A percentile compares a stretch with the other conserved stretches of the same genome.
phyloP scores from a whole-genome alignment of 1,284 basidiomycete species.

The Cryptococcus depauperatus region DNA sequence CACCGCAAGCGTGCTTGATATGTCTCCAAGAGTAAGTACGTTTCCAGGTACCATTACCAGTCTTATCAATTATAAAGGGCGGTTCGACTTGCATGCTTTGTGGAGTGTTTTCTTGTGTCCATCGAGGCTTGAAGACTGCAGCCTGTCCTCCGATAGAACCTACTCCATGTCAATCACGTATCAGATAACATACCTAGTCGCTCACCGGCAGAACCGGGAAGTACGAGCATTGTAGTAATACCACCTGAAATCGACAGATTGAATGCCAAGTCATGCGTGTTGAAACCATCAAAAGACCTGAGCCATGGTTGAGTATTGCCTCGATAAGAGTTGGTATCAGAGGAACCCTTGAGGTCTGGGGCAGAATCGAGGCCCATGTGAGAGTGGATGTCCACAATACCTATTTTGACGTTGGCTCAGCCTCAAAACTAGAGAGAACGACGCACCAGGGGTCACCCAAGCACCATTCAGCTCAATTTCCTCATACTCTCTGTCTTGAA shows the following conservation, averaged over 20 bases:
- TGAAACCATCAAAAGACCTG: conserved; percentile 49
- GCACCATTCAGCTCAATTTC: conserved; percentile 45
- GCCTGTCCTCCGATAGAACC: conserved; percentile 45
- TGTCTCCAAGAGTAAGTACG: conserved; percentile 39
- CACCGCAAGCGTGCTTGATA: conserved; percentile 47
- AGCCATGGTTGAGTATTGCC: conserved; percentile 47
- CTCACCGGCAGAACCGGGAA: conserved; percentile 44
- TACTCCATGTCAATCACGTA: not conserved
- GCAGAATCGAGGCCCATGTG: conserved; percentile 63
- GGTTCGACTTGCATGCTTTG: conserved; percentile 46
- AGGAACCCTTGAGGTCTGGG: conserved; percentile 52
- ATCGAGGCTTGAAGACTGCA: conserved; percentile 49
- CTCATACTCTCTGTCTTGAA: conserved; percentile 18
- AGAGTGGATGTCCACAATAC: conserved; percentile 67
- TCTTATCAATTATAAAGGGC: conserved; percentile 35
- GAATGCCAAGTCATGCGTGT: conserved; percentile 49
- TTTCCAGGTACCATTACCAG: conserved; percentile 31
- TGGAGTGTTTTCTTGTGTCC: conserved; percentile 43
- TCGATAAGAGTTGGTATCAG: conserved; percentile 45
- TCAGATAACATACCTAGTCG: not conserved
- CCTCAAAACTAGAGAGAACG: not conserved
- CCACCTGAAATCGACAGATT: conserved; percentile 48
- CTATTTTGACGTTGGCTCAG: not conserved
- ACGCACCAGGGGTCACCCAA: conserved; percentile 47
- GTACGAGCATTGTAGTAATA: conserved; percentile 49